These are phyloP conservation scores for Tolypocladium sp. DNA, from an alignment of 2,329 filamentous ascomycete genomes.

Conservation along the genomic window DNA sequence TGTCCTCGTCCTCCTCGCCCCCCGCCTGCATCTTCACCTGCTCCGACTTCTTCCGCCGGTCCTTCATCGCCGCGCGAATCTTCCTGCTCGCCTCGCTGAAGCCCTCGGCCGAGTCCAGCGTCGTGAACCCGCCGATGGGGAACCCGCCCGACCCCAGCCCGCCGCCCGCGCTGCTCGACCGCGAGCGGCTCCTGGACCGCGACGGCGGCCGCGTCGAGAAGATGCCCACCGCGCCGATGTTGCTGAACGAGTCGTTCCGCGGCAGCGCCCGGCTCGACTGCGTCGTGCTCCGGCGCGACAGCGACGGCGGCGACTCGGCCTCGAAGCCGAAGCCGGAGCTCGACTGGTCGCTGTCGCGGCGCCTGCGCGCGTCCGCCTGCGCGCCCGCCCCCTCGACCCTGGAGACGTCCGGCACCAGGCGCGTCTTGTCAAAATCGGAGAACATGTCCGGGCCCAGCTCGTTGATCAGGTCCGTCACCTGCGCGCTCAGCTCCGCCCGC, in stretches of 20 bases:
- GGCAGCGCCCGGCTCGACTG: conserved; percentile 51
- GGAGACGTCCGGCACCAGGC: conserved; percentile 54
- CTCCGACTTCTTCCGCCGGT: conserved; percentile 45
- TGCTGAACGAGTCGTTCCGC: conserved; percentile 87
- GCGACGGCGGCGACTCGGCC: conserved; percentile 26
- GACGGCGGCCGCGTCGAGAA: conserved; percentile 86
- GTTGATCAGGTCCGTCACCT: conserved; percentile 91
- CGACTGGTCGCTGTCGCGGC: conserved; percentile 42
- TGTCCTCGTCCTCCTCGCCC: conserved; percentile 22
- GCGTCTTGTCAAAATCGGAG: conserved; percentile 80
- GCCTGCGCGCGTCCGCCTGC: conserved; percentile 15
- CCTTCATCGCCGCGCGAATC: conserved; percentile 76
- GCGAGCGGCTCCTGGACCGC: conserved; percentile 61
- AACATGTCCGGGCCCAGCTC: conserved; percentile 92
- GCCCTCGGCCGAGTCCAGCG: conserved; percentile 56
- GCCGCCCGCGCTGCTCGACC: conserved; percentile 59
- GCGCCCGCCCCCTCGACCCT: conserved; percentile 23
- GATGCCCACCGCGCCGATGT: conserved; percentile 78
- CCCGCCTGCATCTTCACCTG: conserved; percentile 27
- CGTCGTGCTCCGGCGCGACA: conserved; percentile 41
- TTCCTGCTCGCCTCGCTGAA: conserved; percentile 77
- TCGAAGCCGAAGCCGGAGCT: conserved; percentile 22
- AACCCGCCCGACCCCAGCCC: conserved; percentile 53
- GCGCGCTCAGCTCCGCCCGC: conserved; percentile 63
- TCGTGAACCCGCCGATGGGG: conserved; percentile 61